Percentiles rank a stretch among this genome's conserved stretches.
phyloP scores from a whole-genome alignment of 2,329 filamentous ascomycete genomes.

The Penicillium thymicola region DNA sequence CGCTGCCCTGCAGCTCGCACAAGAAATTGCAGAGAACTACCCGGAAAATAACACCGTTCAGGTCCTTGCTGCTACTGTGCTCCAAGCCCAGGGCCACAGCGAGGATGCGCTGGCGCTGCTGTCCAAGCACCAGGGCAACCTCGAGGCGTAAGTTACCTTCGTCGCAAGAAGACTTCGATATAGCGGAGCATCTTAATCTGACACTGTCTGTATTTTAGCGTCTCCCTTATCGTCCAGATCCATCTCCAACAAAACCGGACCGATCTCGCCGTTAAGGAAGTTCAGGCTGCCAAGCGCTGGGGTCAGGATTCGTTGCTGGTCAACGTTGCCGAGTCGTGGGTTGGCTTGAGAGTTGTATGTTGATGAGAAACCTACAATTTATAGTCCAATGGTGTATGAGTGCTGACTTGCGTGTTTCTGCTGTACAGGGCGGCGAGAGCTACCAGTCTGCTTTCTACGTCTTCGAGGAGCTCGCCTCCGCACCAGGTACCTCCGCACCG shows the following conservation, averaged over 20 bases:
- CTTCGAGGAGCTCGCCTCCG: conserved; percentile 90
- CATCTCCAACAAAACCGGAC: conserved; percentile 87
- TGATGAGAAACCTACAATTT: too few relatives aligned
- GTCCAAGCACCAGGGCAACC: conserved; percentile 76
- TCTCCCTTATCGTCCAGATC: conserved; percentile 87
- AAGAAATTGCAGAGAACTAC: conserved; percentile 65
- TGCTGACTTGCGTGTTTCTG: not conserved
- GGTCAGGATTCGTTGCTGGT: conserved; percentile 92
- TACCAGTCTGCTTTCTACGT: conserved; percentile 98
- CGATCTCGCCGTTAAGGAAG: conserved; percentile 88
- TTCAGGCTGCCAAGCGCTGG: conserved; percentile 81
- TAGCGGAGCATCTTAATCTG: conserved; percentile 1
- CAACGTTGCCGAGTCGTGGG: conserved; percentile 94
- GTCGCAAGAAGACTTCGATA: not conserved
- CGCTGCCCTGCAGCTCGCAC: conserved; percentile 60
- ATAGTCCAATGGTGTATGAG: not conserved
- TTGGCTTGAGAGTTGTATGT: conserved; percentile 77
- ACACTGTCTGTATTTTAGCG: conserved; percentile 43
- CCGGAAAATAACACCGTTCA: conserved; percentile 78
- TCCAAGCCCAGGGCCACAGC: conserved; percentile 75
- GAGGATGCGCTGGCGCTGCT: conserved; percentile 81
- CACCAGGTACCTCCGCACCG: conserved; percentile 73
- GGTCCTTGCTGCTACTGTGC: conserved; percentile 73
- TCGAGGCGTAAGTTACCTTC: conserved; percentile 62
- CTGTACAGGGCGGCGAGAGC: conserved; percentile 75